These are phyloP conservation scores for Kluyveromyces nonfermentans DNA, from an alignment of 805 yeast genomes.

Conservation along the genomic window DNA sequence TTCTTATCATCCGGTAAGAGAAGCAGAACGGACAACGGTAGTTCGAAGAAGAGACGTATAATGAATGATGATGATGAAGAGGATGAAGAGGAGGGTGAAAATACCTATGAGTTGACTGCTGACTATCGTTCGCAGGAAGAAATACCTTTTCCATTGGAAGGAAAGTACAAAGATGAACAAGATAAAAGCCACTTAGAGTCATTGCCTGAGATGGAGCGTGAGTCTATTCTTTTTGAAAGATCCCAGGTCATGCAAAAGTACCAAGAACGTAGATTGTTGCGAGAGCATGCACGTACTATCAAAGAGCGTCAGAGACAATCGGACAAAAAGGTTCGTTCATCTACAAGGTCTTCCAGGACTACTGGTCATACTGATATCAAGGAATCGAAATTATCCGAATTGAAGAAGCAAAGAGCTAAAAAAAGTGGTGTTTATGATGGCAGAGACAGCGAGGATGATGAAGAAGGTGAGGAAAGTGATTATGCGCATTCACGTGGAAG, in stretches of 20 bases:
- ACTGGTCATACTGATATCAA: conserved; percentile 33
- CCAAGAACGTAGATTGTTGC: conserved; percentile 75
- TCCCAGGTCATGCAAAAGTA: conserved; percentile 83
- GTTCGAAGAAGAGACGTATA: conserved; percentile 29
- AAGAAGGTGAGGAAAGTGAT: conserved; percentile 37
- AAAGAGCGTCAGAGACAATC: conserved; percentile 23
- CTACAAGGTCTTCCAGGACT: conserved; percentile 30
- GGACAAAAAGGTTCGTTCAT: conserved; percentile 21
- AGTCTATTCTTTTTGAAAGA: conserved; percentile 83
- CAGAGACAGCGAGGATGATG: conserved; percentile 39
- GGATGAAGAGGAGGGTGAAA: conserved; percentile 33
- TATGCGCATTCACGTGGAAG: conserved; percentile 28
- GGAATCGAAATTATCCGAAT: conserved; percentile 54
- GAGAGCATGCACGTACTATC: conserved; percentile 61
- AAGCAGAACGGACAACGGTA: conserved; percentile 21
- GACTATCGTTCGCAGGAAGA: conserved; percentile 30
- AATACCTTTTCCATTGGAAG: conserved; percentile 90
- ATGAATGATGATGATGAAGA: conserved; percentile 30
- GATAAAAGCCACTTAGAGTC: conserved; percentile 57
- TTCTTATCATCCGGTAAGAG: conserved; percentile 21
- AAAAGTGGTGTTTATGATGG: conserved; percentile 37
- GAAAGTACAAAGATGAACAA: conserved; percentile 73
- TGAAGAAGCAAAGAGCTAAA: conserved; percentile 67
- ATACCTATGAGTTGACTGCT: conserved; percentile 31
- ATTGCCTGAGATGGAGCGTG: conserved; percentile 90